These are phyloP conservation scores for Pyrenophora teres DNA, from an alignment of 2,329 filamentous ascomycete species.

Conservation along the genomic window DNA sequence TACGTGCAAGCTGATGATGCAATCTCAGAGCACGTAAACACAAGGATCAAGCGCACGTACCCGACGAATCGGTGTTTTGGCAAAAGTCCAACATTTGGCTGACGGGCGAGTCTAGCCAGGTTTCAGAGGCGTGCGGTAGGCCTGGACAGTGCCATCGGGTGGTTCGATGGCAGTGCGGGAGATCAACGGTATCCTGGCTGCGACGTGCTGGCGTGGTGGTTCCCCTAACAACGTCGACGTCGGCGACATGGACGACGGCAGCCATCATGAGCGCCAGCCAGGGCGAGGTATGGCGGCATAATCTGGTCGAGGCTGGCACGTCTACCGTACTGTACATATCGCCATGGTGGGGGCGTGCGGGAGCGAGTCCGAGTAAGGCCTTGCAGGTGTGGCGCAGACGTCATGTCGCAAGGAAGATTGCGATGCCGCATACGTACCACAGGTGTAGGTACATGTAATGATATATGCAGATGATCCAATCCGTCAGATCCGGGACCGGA, in stretches of 20 bases:
- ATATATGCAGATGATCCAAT: background rate
- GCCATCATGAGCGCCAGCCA: too few relatives aligned
- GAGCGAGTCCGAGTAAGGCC: too few relatives aligned
- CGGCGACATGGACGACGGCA: background rate
- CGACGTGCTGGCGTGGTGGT: background rate
- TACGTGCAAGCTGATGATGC: background rate
- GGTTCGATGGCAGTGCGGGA: slow-evolving; percentile 17
- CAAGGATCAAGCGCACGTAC: background rate
- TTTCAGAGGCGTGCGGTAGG: background rate
- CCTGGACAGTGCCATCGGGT: slow-evolving; percentile 7
- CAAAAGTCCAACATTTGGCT: background rate
- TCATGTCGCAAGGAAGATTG: background rate
- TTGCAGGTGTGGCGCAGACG: too few relatives aligned
- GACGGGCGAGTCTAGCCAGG: slow-evolving; percentile 9
- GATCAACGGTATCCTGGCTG: slow-evolving; percentile 22
- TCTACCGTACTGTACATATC: too few relatives aligned
- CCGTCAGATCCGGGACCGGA: too few relatives aligned
- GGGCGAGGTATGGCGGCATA: too few relatives aligned
- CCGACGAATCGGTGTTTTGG: slow-evolving; percentile 2
- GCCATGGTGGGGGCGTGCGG: too few relatives aligned
- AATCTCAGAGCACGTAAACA: slow-evolving; percentile 1
- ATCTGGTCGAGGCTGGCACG: too few relatives aligned
- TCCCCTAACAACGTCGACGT: slow-evolving; percentile 16
- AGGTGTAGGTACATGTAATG: background rate
- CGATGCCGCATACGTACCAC: slow-evolving; percentile 9